These are phyloP conservation scores for Cryptosporidium ryanae DNA, from an alignment of 169 alveolate genomes.

Conservation along the genomic window DNA sequence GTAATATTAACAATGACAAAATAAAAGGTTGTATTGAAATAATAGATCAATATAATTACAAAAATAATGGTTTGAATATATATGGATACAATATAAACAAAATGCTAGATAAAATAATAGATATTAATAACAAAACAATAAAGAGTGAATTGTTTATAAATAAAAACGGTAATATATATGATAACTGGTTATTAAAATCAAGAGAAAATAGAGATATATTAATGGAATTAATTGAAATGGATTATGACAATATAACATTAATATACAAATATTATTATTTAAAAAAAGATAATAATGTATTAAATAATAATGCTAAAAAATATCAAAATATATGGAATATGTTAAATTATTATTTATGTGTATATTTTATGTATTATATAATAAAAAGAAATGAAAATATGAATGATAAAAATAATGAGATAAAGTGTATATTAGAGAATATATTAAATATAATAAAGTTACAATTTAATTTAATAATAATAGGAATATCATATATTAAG, in stretches of 20 bases:
- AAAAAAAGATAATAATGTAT: background rate
- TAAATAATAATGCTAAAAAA: background rate
- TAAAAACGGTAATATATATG: slow-evolving; percentile 1
- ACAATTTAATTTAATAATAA: slow-evolving; percentile 12
- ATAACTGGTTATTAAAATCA: slow-evolving; percentile 21
- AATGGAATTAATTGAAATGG: slow-evolving; percentile 17
- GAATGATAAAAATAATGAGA: background rate
- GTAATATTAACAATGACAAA: background rate
- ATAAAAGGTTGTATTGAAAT: background rate
- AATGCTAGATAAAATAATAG: background rate
- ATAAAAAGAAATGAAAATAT: background rate
- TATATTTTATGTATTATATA: slow-evolving; percentile 19
- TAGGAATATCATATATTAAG: slow-evolving; percentile 25
- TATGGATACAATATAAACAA: slow-evolving; percentile 36
- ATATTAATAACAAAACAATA: slow-evolving; percentile 4
- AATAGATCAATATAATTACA: background rate
- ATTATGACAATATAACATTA: slow-evolving; percentile 9
- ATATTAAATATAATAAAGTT: slow-evolving; percentile 18
- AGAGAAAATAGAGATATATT: background rate
- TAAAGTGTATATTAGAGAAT: background rate
- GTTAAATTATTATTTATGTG: slow-evolving; percentile 22
- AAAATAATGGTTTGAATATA: slow-evolving; percentile 37
- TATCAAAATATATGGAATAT: slow-evolving; percentile 50
- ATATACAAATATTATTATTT: slow-evolving; percentile 23
- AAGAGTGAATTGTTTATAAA: background rate